These are phyloP conservation scores for Triticum turgidum DNA, from an alignment of 176 grass and related monocot species.

Conservation along the genomic window DNA sequence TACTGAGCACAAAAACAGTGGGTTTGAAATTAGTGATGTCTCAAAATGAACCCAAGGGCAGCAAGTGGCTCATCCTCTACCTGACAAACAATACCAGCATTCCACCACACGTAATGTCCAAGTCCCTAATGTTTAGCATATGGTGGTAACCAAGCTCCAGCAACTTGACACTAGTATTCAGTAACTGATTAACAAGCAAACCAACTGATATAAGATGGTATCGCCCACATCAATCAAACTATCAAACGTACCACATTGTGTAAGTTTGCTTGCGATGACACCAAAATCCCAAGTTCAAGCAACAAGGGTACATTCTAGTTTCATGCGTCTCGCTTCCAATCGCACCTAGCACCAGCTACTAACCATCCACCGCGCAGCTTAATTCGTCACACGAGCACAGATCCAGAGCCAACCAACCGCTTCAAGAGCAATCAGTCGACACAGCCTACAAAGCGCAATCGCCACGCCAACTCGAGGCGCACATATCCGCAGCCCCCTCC, in stretches of 20 bases:
- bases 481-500: slow-evolving; percentile 11
- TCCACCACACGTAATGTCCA: not conserved
- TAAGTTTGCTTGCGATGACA: not conserved
- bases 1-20: not conserved
- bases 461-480: slow-evolving; percentile 4
- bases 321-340: not conserved
- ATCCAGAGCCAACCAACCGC: slow-evolving; percentile 16
- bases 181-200: not conserved
- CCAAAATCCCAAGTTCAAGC: not conserved
- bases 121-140: not conserved
- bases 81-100: not conserved
- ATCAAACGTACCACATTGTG: not conserved
- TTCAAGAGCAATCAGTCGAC: not conserved
- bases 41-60: not conserved
- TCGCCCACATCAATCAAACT: not conserved
- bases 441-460: not conserved
- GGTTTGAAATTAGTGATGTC: not conserved
- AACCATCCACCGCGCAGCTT: not conserved
- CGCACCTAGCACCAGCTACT: not conserved
- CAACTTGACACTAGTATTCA: not conserved
- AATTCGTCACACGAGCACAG: not conserved
- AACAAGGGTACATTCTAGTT: not conserved
- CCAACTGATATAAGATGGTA: not conserved
- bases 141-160: not conserved
- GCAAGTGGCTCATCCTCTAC: not conserved